phyloP scores from a whole-genome alignment of 176 grass and related monocot genomes.

The Echinochloa phyllopogon region DNA sequence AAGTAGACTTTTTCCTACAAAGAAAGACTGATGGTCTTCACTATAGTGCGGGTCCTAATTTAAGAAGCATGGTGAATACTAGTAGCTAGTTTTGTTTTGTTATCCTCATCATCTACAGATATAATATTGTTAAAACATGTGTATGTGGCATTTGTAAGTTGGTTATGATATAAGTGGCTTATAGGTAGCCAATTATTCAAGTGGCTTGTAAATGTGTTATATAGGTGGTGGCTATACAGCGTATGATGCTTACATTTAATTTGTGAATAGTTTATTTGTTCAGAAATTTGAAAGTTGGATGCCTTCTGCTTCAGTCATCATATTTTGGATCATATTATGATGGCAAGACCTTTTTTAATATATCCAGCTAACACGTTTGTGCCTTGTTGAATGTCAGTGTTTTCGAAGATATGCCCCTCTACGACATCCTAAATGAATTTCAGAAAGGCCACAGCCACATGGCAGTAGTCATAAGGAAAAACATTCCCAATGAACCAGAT shows the following conservation, averaged over 20 bases:
- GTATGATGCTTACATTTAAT: background rate
- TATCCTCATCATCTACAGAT: background rate
- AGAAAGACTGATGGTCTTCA: background rate
- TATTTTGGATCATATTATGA: background rate
- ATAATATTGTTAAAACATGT: background rate
- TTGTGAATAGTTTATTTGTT: constrained; percentile 4
- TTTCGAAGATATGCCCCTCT: constrained; percentile 86
- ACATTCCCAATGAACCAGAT: background rate
- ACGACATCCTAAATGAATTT: constrained; percentile 98
- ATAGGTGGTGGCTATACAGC: background rate
- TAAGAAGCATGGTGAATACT: background rate
- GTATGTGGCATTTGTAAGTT: background rate
- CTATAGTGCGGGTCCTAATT: background rate
- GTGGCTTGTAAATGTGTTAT: background rate
- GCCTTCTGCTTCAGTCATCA: background rate
- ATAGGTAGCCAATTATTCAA: background rate
- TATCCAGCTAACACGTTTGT: constrained; percentile 26
- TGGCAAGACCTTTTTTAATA: constrained; percentile 9
- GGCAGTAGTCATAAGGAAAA: constrained; percentile 84
- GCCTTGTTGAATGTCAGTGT: constrained; percentile 60
- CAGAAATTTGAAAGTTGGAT: background rate
- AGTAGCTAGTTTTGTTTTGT: background rate
- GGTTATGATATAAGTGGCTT: background rate
- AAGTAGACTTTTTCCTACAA: too few species aligned
- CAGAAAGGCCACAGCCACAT: constrained; percentile 99